Conservation (phyloP, 2,329 filamentous ascomycete species). For the Fusarium albosuccineum region DNA sequence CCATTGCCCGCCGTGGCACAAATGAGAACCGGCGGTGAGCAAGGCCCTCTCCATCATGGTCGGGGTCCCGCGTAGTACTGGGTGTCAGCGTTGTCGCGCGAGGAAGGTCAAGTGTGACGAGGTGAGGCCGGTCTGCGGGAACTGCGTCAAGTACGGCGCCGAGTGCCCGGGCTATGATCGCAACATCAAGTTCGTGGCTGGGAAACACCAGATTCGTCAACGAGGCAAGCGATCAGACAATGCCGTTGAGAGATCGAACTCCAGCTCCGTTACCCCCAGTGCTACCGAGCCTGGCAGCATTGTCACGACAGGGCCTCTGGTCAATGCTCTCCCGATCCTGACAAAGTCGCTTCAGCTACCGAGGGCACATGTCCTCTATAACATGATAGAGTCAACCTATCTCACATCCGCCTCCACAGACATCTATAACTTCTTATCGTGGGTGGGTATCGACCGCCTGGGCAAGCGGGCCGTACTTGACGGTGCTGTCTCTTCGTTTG, state of each 20-base stretch:
- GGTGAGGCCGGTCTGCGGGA: conserved; percentile 55
- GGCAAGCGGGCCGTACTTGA: conserved; percentile 54
- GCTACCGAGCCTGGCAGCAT: conserved; percentile 19
- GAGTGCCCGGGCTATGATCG: conserved; percentile 57
- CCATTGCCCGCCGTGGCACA: conserved; percentile 37
- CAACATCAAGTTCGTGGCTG: conserved; percentile 55
- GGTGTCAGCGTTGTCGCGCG: conserved; percentile 56
- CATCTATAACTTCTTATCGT: conserved; percentile 44
- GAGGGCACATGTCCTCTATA: conserved; percentile 50
- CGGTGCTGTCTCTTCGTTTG: conserved; percentile 54
- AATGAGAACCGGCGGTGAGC: conserved; percentile 43
- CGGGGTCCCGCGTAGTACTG: conserved; percentile 54
- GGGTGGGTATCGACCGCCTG: conserved; percentile 47
- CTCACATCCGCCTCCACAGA: conserved; percentile 39
- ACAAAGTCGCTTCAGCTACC: conserved; percentile 30
- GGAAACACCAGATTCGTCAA: conserved; percentile 55
- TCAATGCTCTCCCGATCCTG: conserved; percentile 28
- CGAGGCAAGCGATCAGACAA: conserved; percentile 37
- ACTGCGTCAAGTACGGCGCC: conserved; percentile 55
- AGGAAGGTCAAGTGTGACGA: conserved; percentile 62
- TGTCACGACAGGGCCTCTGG: conserved; percentile 14
- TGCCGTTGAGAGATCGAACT: conserved; percentile 10
- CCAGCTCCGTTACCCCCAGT: conserved; percentile 26
- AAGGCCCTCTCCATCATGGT: conserved; percentile 49
- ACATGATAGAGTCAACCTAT: conserved; percentile 47